Conservation (phyloP, 768 basidiomycete genomes). For the Naganishia vishniacii region DNA sequence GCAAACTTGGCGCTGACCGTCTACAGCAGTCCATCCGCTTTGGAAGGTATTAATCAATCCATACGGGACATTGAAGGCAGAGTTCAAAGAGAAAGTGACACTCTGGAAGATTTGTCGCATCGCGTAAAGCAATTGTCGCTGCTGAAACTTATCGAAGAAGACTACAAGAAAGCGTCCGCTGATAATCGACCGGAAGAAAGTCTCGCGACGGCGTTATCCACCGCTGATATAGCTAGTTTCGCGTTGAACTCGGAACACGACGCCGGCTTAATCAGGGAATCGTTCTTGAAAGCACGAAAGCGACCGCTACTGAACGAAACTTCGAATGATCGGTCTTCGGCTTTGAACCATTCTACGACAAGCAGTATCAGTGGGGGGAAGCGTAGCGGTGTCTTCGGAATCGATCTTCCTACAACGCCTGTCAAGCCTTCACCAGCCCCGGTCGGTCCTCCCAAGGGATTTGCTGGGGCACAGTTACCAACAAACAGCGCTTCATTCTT, state of each 20-base stretch:
- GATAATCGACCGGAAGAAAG: not conserved
- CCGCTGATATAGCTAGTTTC: slow-evolving; percentile 11
- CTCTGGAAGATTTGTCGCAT: slow-evolving; percentile 46
- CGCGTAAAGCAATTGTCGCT: slow-evolving; percentile 1
- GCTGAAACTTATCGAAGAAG: not conserved
- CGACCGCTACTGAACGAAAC: slow-evolving; percentile 4
- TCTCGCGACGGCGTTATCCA: not conserved
- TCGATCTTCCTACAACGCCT: slow-evolving; percentile 9
- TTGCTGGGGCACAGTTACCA: not conserved
- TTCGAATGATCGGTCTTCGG: slow-evolving; percentile 7
- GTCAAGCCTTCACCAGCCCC: not conserved
- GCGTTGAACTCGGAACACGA: slow-evolving; percentile 13
- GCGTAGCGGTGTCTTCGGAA: slow-evolving; percentile 7
- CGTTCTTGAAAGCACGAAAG: not conserved
- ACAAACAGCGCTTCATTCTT: slow-evolving; percentile 10
- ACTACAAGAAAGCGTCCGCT: not conserved
- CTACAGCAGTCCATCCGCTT: slow-evolving; percentile 51
- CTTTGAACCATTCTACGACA: not conserved
- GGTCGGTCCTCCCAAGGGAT: not conserved
- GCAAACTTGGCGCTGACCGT: not conserved
- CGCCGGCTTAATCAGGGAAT: not conserved
- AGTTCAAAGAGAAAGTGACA: slow-evolving; percentile 38
- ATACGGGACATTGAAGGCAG: slow-evolving; percentile 71
- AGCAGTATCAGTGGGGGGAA: not conserved
- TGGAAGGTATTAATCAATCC: slow-evolving; percentile 78